Percentiles rank a stretch among this genome's conserved stretches.
phyloP scores from a whole-genome alignment of 805 yeast genomes.

The Lachancea meyersii region DNA sequence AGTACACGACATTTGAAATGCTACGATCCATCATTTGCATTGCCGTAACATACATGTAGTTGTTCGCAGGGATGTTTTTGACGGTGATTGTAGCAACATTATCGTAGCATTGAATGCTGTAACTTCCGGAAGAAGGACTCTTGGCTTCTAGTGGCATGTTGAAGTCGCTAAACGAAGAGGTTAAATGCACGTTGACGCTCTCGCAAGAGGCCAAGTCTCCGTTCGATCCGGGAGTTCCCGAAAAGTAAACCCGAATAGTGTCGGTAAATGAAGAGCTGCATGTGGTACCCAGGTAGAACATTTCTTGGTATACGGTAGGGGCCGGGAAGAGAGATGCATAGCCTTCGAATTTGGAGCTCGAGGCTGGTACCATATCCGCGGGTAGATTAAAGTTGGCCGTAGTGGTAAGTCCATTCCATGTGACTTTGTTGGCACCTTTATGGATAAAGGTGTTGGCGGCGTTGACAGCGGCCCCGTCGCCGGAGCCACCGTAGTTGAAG shows the following conservation, averaged over 20 bases:
- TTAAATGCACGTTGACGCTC: constrained; percentile 8
- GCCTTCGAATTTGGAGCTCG: background rate
- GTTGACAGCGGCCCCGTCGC: constrained; percentile 6
- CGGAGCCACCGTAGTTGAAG: constrained; percentile 12
- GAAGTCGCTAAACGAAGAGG: constrained; percentile 12
- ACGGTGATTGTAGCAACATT: constrained; percentile 10
- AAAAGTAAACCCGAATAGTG: constrained; percentile 7
- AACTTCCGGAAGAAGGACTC: constrained; percentile 8
- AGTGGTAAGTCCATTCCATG: constrained; percentile 14
- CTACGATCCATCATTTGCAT: constrained; percentile 9
- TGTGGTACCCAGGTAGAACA: constrained; percentile 10
- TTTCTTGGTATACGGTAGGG: background rate
- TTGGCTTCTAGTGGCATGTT: constrained; percentile 12
- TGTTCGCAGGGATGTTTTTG: constrained; percentile 11
- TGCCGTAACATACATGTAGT: constrained; percentile 11
- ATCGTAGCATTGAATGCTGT: constrained; percentile 8
- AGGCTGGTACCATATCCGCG: background rate
- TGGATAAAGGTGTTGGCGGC: constrained; percentile 10
- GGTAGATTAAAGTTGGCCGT: constrained; percentile 8
- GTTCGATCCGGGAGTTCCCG: constrained; percentile 10
- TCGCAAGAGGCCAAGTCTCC: constrained; percentile 13
- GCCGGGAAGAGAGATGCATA: constrained; percentile 2
- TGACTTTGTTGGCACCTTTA: constrained; percentile 12
- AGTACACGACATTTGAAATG: background rate
- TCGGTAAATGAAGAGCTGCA: constrained; percentile 11